Conservation (phyloP, 1,139 yeast species). For the Meyerozyma sp. region DNA sequence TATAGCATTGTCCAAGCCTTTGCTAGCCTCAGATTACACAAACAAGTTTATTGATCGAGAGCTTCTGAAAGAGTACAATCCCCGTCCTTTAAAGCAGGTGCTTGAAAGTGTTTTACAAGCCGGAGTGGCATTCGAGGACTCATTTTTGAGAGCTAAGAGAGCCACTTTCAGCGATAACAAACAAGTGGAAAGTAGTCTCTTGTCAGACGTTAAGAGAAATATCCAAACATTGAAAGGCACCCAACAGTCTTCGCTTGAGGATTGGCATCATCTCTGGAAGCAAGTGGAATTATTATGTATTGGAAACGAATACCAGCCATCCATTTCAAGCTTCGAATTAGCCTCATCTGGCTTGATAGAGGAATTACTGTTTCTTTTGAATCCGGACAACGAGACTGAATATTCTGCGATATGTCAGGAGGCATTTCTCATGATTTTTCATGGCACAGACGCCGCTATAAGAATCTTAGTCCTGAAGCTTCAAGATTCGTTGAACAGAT, state of each 20-base stretch:
- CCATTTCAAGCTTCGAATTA: slow-evolving; percentile 70
- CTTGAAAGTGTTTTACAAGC: neutral
- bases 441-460: slow-evolving; percentile 28
- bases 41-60: slow-evolving; percentile 30
- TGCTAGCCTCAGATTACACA: slow-evolving; percentile 6
- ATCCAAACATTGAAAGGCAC: slow-evolving; percentile 9
- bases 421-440: slow-evolving; percentile 48
- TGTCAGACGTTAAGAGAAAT: slow-evolving; percentile 13
- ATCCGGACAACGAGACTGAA: slow-evolving; percentile 17
- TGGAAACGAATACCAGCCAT: slow-evolving; percentile 11
- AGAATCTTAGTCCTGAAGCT: slow-evolving; percentile 47
- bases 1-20: neutral
- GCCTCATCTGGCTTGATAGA: slow-evolving; percentile 63
- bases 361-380: slow-evolving; percentile 38
- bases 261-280: slow-evolving; percentile 48
- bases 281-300: slow-evolving; percentile 29
- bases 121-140: neutral
- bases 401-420: slow-evolving; percentile 25
- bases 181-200: neutral
- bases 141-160: neutral
- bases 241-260: slow-evolving; percentile 17
- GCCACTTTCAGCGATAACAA: neutral
- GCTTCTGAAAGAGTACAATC: slow-evolving; percentile 24
- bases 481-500: slow-evolving; percentile 71
- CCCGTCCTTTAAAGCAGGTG: neutral